Conservation (phyloP, 148 eudicot species). For the Salicornia ramosissima region DNA sequence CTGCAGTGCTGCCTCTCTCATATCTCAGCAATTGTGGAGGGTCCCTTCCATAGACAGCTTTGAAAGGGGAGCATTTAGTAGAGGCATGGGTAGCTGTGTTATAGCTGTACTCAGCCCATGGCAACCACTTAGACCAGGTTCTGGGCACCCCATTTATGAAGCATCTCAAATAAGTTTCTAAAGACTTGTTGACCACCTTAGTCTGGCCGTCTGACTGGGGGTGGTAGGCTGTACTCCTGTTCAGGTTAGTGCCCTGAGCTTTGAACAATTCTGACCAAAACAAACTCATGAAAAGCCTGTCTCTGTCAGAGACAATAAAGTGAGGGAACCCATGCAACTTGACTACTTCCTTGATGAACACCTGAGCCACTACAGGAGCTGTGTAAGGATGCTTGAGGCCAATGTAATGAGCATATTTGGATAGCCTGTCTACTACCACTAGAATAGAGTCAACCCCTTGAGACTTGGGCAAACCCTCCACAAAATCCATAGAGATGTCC, state of each 20-base stretch:
- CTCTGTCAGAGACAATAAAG: neutral
- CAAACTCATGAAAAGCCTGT: neutral
- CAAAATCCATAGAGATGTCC: neutral
- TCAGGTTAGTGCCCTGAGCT: neutral
- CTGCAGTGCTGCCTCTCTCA: too few species aligned
- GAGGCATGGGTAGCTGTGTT: too few species aligned
- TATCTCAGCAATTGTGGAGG: too few species aligned
- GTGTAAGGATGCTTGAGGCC: neutral
- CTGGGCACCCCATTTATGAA: neutral
- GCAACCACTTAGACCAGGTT: neutral
- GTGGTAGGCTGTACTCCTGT: neutral
- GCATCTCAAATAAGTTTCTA: neutral
- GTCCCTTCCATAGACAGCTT: too few species aligned
- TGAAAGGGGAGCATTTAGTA: too few species aligned
- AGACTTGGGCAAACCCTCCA: neutral
- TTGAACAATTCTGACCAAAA: neutral
- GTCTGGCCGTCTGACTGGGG: neutral
- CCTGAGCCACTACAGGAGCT: neutral
- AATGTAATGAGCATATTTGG: neutral
- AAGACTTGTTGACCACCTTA: neutral
- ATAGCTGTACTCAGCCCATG: too few species aligned
- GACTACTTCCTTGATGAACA: neutral
- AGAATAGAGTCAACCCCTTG: neutral
- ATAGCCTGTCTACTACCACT: neutral
- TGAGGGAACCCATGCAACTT: neutral